Base-by-base conservation (phyloP, 306 rosid genomes). In the Gleditsia sinensis region DNA sequence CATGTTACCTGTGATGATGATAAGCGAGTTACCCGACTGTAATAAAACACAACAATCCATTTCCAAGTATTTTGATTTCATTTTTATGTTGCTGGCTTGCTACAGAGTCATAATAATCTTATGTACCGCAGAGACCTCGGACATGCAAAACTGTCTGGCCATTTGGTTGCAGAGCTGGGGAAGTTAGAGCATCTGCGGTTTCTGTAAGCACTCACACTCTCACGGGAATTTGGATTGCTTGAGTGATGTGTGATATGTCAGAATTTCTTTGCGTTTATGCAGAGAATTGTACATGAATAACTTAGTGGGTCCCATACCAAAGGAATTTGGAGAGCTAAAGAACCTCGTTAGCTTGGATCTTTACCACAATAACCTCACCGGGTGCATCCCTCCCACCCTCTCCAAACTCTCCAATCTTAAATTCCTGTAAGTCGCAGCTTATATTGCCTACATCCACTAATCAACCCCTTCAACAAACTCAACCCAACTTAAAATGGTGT, bases 261-360 rank as follows among this genome's bases (percentile, higher is more conserved):
- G 42, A 25, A n/a, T 67, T 69, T 45, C 6, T 25, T 14, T 42
- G 9, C 5, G 9, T 17, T 17, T 1, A 12, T 71, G 67, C 75
- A 92, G 98, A 78, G 98, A 92, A 75, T 53, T 92, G 81, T 90
- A 90, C 78, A 83, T 78, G 82, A 92, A 92, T 79, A 45, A 87
- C 49, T 79, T 92, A 81, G 78, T 34, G 79, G 98, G 96, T 46
- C 71, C 88, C 2, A 84, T 92, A 74, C 98, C 96, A 23, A 83
- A 79, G 71, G 86, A 90, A 50, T 72, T 92, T 37, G 96, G 96
- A 84, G 80, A 81, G 37, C 68, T 92, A 66, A 90, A 81, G 83
- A 86, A 81, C 83, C 87, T 92, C 36, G 70, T 90, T 30, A 92
- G 98, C 83, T 83, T 92, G 86, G 98, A 92, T 81, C 90, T 92